These are phyloP conservation scores for Polytrichum formosum DNA, from an alignment of 225 moss, liverwort and hornwort genomes.

Conservation along the genomic window DNA sequence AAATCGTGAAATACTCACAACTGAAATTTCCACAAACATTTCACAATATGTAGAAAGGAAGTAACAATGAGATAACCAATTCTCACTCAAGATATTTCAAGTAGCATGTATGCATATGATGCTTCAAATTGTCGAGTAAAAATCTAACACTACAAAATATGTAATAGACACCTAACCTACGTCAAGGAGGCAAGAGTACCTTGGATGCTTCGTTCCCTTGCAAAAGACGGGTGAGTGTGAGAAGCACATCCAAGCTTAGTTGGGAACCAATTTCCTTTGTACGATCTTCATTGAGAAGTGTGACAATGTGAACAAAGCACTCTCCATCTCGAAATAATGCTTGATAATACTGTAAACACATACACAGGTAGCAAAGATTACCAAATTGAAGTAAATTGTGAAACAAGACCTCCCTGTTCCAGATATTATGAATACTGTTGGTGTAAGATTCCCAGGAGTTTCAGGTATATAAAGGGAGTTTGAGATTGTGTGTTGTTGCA, in stretches of 20 bases:
- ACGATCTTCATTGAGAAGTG: slow-evolving; percentile 67
- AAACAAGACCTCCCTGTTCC: background rate
- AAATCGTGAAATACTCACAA: no score
- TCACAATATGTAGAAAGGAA: no score
- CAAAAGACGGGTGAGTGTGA: slow-evolving; percentile 67
- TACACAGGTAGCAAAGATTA: slow-evolving; percentile 17
- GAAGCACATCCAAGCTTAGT: slow-evolving; percentile 68
- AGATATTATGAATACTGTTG: background rate
- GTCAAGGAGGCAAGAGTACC: slow-evolving; percentile 24
- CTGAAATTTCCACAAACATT: no score
- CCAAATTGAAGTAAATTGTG: slow-evolving; percentile 7
- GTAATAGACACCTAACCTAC: no score
- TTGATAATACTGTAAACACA: slow-evolving; percentile 66
- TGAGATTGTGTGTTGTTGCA: no score
- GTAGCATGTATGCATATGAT: no score
- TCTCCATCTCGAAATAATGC: slow-evolving; percentile 76
- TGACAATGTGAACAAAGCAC: slow-evolving; percentile 83
- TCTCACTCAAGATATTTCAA: no score
- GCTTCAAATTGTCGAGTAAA: no score
- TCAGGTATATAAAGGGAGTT: no score
- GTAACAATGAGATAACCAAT: no score
- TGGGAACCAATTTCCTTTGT: slow-evolving; percentile 66
- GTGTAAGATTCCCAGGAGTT: no score
- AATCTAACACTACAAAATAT: no score
- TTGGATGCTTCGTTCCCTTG: slow-evolving; percentile 79